These are phyloP conservation scores for Camptophora hylomeconis DNA, from an alignment of 2,329 filamentous ascomycete species.

Conservation along the genomic window DNA sequence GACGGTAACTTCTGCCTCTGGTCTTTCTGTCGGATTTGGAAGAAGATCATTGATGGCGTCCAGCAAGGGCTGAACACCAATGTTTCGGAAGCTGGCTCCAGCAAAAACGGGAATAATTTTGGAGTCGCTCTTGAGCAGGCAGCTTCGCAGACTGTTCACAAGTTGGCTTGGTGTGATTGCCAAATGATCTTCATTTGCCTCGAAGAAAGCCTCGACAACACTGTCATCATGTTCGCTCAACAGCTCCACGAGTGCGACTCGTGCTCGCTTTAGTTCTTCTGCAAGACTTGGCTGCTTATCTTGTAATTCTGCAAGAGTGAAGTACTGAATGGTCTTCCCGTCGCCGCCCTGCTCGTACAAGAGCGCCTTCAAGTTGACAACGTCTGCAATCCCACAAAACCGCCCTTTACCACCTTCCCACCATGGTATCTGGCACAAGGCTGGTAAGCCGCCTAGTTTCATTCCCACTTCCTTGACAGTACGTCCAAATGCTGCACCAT, in stretches of 20 bases:
- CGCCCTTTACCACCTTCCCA: constrained; percentile 62
- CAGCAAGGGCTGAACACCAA: constrained; percentile 82
- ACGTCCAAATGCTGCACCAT: constrained; percentile 67
- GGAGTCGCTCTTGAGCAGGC: constrained; percentile 55
- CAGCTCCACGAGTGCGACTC: constrained; percentile 65
- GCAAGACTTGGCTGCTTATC: constrained; percentile 37
- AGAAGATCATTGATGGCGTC: constrained; percentile 81
- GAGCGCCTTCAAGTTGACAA: constrained; percentile 61
- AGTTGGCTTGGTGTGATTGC: constrained; percentile 54
- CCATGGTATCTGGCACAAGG: constrained; percentile 92
- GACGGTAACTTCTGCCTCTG: constrained; percentile 64
- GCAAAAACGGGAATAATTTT: constrained; percentile 76
- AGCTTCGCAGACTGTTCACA: constrained; percentile 59
- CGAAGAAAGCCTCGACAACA: constrained; percentile 74
- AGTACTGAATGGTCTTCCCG: constrained; percentile 47
- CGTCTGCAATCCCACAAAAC: constrained; percentile 75
- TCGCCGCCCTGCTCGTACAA: constrained; percentile 57
- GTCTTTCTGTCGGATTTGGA: constrained; percentile 67
- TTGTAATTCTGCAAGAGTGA: constrained; percentile 41
- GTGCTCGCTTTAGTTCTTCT: constrained; percentile 60
- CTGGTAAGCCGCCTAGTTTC: constrained; percentile 69
- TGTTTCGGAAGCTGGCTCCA: constrained; percentile 84
- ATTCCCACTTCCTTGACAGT: constrained; percentile 77
- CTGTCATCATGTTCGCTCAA: constrained; percentile 80
- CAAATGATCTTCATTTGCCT: constrained; percentile 59